Evolutionary conservation across 768 basidiomycete species (phyloP), one percentile per base, ranked within the genome.

Genomic region (Ramaria sp.): DNA sequence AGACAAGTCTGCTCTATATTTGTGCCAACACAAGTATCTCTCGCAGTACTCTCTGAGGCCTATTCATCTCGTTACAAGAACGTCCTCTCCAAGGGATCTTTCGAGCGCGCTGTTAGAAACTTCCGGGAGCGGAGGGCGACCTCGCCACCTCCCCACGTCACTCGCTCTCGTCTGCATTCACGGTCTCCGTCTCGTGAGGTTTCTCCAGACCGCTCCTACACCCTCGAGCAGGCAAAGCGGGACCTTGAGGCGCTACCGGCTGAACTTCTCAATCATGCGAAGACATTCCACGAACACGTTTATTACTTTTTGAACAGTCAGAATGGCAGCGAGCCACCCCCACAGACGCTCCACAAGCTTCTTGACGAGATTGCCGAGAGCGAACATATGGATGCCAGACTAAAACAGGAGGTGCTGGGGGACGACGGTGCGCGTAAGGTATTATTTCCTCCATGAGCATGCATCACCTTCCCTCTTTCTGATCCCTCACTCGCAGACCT

Each of bases 51-150:
- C 30, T 76, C 82, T 19, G 87, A 89, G 61, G 81, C 79, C 1
- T 84, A 80, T 59, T 81, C 81, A 0, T 75, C 72, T 4, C 75
- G 78, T n/a, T 89, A 88, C 67, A 81, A 84, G 62, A 71, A 66
- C 17, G 77, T 75, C 0, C 67, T 86, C 22, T 75, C 74, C 42
- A 38, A 49, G 0, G 72, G 68, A 30, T 65, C 71, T 0, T 76
- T 82, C 60, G 71, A 72, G 31, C 70, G 66, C 12, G 76, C 75
- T 2, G 72, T 80, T n/a, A 73, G 69, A 57, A 69, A 67, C 51
- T 81, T 80, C 63, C 70, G 70, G 54, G 63, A 66, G 60, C 68
- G 66, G n/a, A 59, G 50, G 51, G 43, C 59, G 63, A 53, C 24
- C 24, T 39, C 55, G 22, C 47, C 50, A 34, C 42, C 55, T 20